A percentile compares a stretch with the other conserved stretches of the same genome.
phyloP scores from a whole-genome alignment of 768 basidiomycete genomes.

The Panaeolus papilionaceus region DNA sequence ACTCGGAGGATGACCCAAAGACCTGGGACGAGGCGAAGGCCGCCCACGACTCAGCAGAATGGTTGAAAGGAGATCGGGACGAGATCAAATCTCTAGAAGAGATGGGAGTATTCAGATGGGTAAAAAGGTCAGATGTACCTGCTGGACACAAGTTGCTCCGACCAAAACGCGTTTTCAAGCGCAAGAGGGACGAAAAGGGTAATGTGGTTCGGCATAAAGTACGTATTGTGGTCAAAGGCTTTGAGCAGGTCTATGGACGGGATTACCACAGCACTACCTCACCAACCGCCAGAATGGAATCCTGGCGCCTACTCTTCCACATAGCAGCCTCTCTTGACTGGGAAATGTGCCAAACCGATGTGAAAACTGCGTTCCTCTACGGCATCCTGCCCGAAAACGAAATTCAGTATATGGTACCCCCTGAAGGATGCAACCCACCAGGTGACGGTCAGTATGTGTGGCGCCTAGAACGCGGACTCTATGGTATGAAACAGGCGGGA shows the following conservation, averaged over 20 bases:
- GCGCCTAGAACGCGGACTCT: too few relatives aligned
- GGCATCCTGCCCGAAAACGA: slow-evolving; percentile 37
- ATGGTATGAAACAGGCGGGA: too few relatives aligned
- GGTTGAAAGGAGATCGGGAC: neutral
- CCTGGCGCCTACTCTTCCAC: slow-evolving; percentile 41
- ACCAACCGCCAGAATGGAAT: slow-evolving; percentile 33
- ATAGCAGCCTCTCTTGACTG: slow-evolving; percentile 39
- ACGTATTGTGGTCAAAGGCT: neutral
- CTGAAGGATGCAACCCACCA: slow-evolving; percentile 34
- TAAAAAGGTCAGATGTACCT: neutral
- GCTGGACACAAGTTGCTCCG: neutral
- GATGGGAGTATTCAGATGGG: neutral
- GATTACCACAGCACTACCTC: too few relatives aligned
- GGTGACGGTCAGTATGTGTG: too few relatives aligned
- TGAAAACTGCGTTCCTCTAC: slow-evolving; percentile 48
- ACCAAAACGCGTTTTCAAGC: neutral
- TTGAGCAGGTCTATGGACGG: neutral
- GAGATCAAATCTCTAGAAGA: neutral
- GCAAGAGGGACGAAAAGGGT: neutral
- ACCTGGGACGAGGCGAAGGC: neutral
- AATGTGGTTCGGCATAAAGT: neutral
- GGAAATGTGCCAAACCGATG: slow-evolving; percentile 45
- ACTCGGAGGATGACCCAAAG: neutral
- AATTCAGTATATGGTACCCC: slow-evolving; percentile 43
- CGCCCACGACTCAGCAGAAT: neutral